A percentile compares a stretch with the other conserved stretches of the same genome.
These are phyloP conservation scores for Crithidia sp. DNA, from an alignment of 208 protist genomes.

Conservation along the genomic window DNA sequence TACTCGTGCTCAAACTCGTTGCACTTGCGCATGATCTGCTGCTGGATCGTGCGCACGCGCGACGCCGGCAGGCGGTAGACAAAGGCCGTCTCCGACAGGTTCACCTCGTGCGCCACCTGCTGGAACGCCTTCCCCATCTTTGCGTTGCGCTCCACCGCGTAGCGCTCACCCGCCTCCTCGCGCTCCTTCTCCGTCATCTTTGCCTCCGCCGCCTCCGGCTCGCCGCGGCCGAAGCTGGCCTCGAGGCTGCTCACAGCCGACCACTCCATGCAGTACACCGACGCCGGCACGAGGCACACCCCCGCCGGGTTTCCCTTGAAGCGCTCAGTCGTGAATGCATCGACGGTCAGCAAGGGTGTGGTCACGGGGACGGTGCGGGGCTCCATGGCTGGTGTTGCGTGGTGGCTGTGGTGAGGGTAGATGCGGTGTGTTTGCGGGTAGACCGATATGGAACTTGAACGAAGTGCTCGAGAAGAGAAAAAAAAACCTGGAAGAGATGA, in stretches of 20 bases:
- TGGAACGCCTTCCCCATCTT: slow-evolving; percentile 61
- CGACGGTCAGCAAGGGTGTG: slow-evolving; percentile 63
- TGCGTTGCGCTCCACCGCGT: slow-evolving; percentile 51
- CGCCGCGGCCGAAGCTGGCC: slow-evolving; percentile 57
- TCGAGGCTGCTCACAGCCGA: slow-evolving; percentile 51
- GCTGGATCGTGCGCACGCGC: slow-evolving; percentile 47
- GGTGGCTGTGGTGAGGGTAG: not conserved
- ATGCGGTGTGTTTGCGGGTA: not conserved
- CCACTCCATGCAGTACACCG: slow-evolving; percentile 68
- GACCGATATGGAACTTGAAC: slow-evolving; percentile 1
- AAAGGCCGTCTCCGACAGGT: slow-evolving; percentile 71
- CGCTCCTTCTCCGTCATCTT: slow-evolving; percentile 49
- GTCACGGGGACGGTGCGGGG: slow-evolving; percentile 30
- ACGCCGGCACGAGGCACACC: slow-evolving; percentile 57
- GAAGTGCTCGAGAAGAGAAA: not conserved
- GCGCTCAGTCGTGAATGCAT: slow-evolving; percentile 63
- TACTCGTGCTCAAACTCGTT: slow-evolving; percentile 66
- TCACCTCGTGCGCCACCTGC: slow-evolving; percentile 62
- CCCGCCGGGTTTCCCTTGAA: slow-evolving; percentile 76
- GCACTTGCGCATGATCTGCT: slow-evolving; percentile 52
- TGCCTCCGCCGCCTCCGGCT: slow-evolving; percentile 40
- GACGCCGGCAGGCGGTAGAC: slow-evolving; percentile 67
- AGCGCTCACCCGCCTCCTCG: slow-evolving; percentile 43
- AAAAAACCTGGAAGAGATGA: not conserved
- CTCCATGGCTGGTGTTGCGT: slow-evolving; percentile 33